A percentile compares a stretch with the other conserved stretches of the same genome.
phyloP scores from a whole-genome alignment of 306 rosid species.

The Dryas alaskensis region DNA sequence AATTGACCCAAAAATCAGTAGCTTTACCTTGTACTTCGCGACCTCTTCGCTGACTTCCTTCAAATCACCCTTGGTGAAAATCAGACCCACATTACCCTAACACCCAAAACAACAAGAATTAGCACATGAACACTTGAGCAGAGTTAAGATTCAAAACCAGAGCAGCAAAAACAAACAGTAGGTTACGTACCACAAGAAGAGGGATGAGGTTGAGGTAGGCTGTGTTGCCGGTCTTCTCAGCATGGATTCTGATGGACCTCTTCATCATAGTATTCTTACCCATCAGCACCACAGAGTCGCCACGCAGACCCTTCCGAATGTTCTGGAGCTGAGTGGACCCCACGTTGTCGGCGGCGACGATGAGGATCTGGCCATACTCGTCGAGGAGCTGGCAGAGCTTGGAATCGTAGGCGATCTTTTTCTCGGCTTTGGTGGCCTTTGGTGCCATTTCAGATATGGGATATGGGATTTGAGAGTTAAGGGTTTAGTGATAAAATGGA shows the following conservation, averaged over 20 bases:
- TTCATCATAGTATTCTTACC: slow-evolving; percentile 99
- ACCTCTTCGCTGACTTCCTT: slow-evolving; percentile 96
- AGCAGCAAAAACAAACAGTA: neutral
- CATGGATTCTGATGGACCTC: slow-evolving; percentile 60
- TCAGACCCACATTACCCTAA: slow-evolving; percentile 87
- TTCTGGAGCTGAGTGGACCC: slow-evolving; percentile 89
- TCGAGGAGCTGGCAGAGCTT: slow-evolving; percentile 77
- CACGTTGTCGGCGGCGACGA: slow-evolving; percentile 85
- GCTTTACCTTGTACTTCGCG: slow-evolving; percentile 79
- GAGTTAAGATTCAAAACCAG: neutral
- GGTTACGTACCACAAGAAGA: slow-evolving; percentile 57
- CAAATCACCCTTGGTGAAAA: slow-evolving; percentile 89
- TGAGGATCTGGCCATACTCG: slow-evolving; percentile 62
- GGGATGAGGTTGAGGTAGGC: slow-evolving; percentile 68
- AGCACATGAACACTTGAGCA: neutral
- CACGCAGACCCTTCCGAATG: slow-evolving; percentile 76
- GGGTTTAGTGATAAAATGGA: neutral
- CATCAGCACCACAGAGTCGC: slow-evolving; percentile 84
- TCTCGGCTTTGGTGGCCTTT: slow-evolving; percentile 74
- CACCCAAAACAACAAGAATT: neutral
- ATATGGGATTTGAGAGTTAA: neutral
- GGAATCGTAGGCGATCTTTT: slow-evolving; percentile 66
- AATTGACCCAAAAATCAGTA: too few relatives aligned
- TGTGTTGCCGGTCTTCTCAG: slow-evolving; percentile 71
- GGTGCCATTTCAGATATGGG: slow-evolving; percentile 6